Evolutionary conservation across 2,329 filamentous ascomycete species (phyloP).

Genomic region (Diplocarpon mali): DNA sequence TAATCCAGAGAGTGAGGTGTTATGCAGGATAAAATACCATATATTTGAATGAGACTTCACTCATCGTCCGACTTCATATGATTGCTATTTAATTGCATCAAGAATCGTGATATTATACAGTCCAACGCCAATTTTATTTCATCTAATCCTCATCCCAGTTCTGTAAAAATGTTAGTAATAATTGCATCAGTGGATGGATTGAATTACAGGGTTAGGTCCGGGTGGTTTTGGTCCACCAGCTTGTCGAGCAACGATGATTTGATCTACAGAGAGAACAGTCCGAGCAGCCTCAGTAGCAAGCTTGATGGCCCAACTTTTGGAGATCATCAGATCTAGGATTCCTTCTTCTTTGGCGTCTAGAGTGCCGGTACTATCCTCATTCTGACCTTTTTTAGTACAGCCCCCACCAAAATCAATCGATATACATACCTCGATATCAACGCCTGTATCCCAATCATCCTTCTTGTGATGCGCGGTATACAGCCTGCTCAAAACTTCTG

Average conservation of each 20-base stretch:
- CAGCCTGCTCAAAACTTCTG: conserved; percentile 84
- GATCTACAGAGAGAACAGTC: conserved; percentile 91
- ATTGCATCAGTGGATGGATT: not conserved
- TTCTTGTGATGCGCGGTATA: conserved; percentile 90
- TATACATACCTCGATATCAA: conserved; percentile 68
- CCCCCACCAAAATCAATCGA: not conserved
- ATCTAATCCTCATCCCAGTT: conserved; percentile 31
- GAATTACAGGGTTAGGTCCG: conserved; percentile 63
- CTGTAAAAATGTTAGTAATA: conserved; percentile 15
- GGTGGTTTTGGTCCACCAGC: conserved; percentile 96
- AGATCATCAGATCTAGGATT: conserved; percentile 83
- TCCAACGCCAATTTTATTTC: conserved; percentile 17
- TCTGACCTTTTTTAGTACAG: conserved; percentile 33
- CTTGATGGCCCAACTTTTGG: conserved; percentile 95
- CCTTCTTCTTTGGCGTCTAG: conserved; percentile 79
- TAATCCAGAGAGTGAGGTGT: no score
- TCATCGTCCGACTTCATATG: no score
- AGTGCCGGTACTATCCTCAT: conserved; percentile 67
- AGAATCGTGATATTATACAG: conserved; percentile 23
- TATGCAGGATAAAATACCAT: no score
- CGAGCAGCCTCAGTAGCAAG: conserved; percentile 89
- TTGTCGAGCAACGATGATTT: conserved; percentile 97
- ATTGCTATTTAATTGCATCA: no score
- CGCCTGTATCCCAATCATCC: conserved; percentile 80
- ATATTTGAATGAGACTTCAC: no score